A percentile compares a stretch with the other conserved stretches of the same genome.
These are phyloP conservation scores for Saturnispora hagleri DNA, from an alignment of 805 yeast genomes.

Conservation along the genomic window DNA sequence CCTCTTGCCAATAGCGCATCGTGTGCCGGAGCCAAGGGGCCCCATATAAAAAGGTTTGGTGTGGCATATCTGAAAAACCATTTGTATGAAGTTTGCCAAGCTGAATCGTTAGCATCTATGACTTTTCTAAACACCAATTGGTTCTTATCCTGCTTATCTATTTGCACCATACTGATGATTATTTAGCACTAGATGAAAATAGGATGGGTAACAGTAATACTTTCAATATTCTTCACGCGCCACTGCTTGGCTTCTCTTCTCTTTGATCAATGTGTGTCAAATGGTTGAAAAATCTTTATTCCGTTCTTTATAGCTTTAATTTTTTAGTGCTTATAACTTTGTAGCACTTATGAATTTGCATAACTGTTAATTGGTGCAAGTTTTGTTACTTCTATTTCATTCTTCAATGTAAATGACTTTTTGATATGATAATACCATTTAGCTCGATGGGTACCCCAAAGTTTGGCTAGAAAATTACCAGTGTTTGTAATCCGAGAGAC, in stretches of 20 bases:
- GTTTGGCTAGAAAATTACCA: too few species aligned
- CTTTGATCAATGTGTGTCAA: not conserved
- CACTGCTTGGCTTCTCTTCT: not conserved
- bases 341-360: too few species aligned
- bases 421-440: too few species aligned
- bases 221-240: not conserved
- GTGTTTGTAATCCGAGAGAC: too few species aligned
- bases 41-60: conserved; percentile 24
- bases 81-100: conserved; percentile 14
- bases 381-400: too few species aligned
- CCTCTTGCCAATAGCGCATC: conserved; percentile 24
- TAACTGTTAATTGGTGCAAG: too few species aligned
- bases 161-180: conserved; percentile 7
- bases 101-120: conserved; percentile 20
- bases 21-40: conserved; percentile 29
- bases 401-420: too few species aligned
- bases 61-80: conserved; percentile 22
- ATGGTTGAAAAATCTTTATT: not conserved
- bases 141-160: conserved; percentile 5
- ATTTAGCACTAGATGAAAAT: not conserved
- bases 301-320: too few species aligned
- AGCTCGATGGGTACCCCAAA: too few species aligned
- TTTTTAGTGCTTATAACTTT: too few species aligned
- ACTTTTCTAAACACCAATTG: conserved; percentile 17
- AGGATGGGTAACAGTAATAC: not conserved